Evolutionary conservation across 257 asterid genomes (phyloP), one percentile per base, ranked within the genome.

Genomic region (Solanum chilense): DNA sequence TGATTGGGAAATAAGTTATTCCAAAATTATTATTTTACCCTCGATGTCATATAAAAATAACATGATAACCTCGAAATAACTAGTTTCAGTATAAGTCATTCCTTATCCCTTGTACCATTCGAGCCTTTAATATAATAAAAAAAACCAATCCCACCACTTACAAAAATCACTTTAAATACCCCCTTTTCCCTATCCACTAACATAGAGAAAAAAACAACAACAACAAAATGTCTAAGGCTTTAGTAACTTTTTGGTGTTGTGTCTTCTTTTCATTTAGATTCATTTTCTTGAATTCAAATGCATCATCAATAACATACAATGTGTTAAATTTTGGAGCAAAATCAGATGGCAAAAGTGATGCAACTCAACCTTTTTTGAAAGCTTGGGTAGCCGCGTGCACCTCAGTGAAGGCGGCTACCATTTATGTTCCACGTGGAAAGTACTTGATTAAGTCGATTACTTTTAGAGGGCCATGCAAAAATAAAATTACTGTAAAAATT

Each of bases 391-490:
- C 93, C 23, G 93, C 93, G 1, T 93, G 95, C 18, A 68, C 73
- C 25, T 52, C 92, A 1, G 12, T 3, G n/a, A 21, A 21, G 18
- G 16, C 91, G 3, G 69, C 93, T 35, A 86, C 88, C 2, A 82
- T 91, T 10, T 89, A 87, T 60, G 92, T 92, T 69, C 94, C 92
- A 0, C 74, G 84, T n/a, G 93, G 92, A 42, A 86, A 84, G 13
- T 94, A 87, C 70, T 39, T 33, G 15, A 69, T 92, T 14, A 88
- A 87, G 52, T 87, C 89, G 3, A 93, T 86, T 1, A 89, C 86
- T 5, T 94, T 94, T 60, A 90, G 89, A 81, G 98, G 96, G 16
- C 96, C 96, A 21, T 94, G 96, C 91, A 91, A 85, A 45, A 91
- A 73, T 33, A 76, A 84, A 58, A 91, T 94, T 41, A 89, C 68